Conservation (phyloP, 768 basidiomycete genomes). For the Dendrothele bispora region DNA sequence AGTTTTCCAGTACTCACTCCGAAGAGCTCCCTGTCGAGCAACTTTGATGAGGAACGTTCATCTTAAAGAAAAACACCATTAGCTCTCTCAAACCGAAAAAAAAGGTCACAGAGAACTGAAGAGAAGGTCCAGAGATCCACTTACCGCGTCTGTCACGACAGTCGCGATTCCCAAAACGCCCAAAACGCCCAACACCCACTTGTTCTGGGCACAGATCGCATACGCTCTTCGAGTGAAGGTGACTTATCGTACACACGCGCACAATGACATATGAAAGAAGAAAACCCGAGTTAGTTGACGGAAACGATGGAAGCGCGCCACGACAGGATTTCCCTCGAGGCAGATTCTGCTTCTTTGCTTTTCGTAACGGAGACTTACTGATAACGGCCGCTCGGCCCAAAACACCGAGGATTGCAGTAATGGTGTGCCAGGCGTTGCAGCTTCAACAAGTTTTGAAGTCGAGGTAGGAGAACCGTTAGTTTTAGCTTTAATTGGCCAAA, state of each 20-base stretch:
- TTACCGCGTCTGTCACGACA: constrained; percentile 22
- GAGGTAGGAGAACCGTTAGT: no score
- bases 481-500: no score
- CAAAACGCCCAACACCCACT: constrained; percentile 15
- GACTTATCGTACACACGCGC: background rate
- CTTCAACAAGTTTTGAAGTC: no score
- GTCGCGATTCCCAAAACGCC: constrained; percentile 19
- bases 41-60: constrained; percentile 15
- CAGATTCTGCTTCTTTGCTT: no score
- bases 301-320: no score
- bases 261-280: background rate
- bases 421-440: constrained; percentile 25
- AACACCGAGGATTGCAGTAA: constrained; percentile 26
- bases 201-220: constrained; percentile 20
- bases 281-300: background rate
- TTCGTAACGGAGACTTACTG: no score
- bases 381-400: constrained; percentile 27
- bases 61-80: no score
- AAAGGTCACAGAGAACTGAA: no score
- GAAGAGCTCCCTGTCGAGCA: constrained; percentile 14
- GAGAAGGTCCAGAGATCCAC: background rate
- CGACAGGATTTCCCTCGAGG: no score
- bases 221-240: constrained; percentile 19
- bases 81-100: background rate
- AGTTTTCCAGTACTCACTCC: constrained; percentile 13